Conservation (phyloP, 257 asterid species). For the Penstemon davidsonii region DNA sequence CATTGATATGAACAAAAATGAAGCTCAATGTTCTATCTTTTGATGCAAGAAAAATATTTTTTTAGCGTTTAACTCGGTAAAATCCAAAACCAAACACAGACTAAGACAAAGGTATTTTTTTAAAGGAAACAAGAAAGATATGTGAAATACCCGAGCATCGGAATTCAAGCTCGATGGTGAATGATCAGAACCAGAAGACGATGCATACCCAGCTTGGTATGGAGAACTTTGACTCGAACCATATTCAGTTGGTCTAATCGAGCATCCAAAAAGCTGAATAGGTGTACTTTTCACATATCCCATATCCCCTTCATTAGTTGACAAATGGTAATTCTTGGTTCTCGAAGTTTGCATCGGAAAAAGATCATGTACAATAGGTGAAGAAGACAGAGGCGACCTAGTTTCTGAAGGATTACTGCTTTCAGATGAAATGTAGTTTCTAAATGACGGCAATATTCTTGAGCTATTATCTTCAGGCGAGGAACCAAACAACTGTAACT, state of each 20-base stretch:
- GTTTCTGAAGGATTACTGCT: constrained; percentile 75
- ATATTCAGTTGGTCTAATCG: constrained; percentile 43
- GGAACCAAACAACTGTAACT: constrained; percentile 60
- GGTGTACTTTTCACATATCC: constrained; percentile 47
- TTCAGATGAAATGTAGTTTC: constrained; percentile 60
- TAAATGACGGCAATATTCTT: constrained; percentile 40
- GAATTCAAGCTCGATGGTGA: constrained; percentile 74
- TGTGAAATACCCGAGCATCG: constrained; percentile 56
- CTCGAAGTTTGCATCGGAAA: constrained; percentile 64
- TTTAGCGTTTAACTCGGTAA: too few relatives aligned
- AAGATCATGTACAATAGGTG: constrained; percentile 63
- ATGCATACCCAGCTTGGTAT: constrained; percentile 57
- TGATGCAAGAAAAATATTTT: too few relatives aligned
- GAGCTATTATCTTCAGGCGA: constrained; percentile 59
- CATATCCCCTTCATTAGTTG: constrained; percentile 40
- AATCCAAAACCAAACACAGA: neutral
- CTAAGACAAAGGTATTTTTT: too few relatives aligned
- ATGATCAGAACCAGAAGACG: constrained; percentile 80
- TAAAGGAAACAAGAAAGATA: constrained; percentile 14
- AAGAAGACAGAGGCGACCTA: constrained; percentile 65
- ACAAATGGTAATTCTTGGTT: constrained; percentile 38
- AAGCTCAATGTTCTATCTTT: too few relatives aligned
- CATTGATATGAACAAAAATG: too few relatives aligned
- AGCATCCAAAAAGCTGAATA: constrained; percentile 70
- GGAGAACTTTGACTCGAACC: constrained; percentile 59